Conservation (phyloP, 768 basidiomycete genomes). For the Suillus brevipes region DNA sequence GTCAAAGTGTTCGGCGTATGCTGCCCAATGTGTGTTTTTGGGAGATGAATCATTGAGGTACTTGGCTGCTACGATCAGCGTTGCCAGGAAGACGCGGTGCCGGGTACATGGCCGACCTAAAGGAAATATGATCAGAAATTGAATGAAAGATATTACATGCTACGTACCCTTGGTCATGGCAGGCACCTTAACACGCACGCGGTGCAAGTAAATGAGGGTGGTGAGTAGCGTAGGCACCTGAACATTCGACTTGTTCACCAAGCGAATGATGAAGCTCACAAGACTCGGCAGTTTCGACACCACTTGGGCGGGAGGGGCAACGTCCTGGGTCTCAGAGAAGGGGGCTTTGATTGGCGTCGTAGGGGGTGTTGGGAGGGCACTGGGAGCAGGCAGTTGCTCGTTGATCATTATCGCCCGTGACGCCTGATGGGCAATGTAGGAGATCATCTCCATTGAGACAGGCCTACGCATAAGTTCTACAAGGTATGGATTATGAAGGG, state of each 20-base stretch:
- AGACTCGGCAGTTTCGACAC: conserved; percentile 57
- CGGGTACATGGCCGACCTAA: conserved; percentile 84
- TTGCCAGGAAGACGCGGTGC: conserved; percentile 94
- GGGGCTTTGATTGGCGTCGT: conserved; percentile 55
- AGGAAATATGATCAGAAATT: conserved; percentile 8
- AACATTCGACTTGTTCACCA: conserved; percentile 82
- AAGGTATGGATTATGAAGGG: conserved; percentile 77
- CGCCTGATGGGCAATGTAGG: conserved; percentile 78
- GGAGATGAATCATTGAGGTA: conserved; percentile 97
- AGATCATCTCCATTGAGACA: conserved; percentile 84
- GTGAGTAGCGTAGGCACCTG: conserved; percentile 89
- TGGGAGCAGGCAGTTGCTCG: conserved; percentile 38
- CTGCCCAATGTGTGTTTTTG: conserved; percentile 93
- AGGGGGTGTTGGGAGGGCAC: conserved; percentile 64
- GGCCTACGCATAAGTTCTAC: conserved; percentile 74
- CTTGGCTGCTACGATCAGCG: conserved; percentile 93
- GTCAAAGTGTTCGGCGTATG: conserved; percentile 75
- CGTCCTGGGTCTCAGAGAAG: conserved; percentile 33
- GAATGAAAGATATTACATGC: background rate
- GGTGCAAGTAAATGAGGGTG: conserved; percentile 89
- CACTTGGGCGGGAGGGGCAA: conserved; percentile 18
- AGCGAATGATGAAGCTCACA: conserved; percentile 79
- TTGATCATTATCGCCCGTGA: conserved; percentile 73
- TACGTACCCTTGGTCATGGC: conserved; percentile 78
- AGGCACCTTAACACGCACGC: conserved; percentile 79